A percentile compares a stretch with the other conserved stretches of the same genome.
phyloP scores from a whole-genome alignment of 73 alveolate genomes.

The Tetrahymena thermophila region DNA sequence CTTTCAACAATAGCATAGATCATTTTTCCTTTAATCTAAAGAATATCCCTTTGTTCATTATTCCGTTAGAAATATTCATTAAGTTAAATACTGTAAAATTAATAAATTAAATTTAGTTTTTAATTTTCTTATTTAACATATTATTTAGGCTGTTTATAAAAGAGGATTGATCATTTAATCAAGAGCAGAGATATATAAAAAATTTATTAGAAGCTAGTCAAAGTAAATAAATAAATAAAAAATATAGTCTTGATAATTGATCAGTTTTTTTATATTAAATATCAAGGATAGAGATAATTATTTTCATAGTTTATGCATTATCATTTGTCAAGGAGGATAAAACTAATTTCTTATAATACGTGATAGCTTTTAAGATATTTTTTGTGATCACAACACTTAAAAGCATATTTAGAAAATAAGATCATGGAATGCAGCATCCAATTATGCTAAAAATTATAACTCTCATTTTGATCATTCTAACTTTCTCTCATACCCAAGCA shows the following conservation, averaged over 20 bases:
- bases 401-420: neutral
- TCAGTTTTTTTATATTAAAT: neutral
- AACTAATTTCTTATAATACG: neutral
- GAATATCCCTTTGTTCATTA: neutral
- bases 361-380: neutral
- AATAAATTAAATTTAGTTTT: neutral
- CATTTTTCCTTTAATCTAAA: neutral
- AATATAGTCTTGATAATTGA: neutral
- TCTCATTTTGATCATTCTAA: neutral
- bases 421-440: neutral
- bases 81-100: neutral
- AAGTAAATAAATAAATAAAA: neutral
- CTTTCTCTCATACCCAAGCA: neutral
- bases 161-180: neutral
- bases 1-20: neutral
- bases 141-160: neutral
- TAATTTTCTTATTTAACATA: neutral
- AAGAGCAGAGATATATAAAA: neutral
- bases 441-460: neutral
- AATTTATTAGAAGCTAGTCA: neutral
- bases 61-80: neutral
- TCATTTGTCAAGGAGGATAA: neutral
- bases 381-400: neutral
- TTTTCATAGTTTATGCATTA: neutral
- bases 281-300: neutral